These are phyloP conservation scores for Monilinia fructigena DNA, from an alignment of 2,329 filamentous ascomycete species.

Conservation along the genomic window DNA sequence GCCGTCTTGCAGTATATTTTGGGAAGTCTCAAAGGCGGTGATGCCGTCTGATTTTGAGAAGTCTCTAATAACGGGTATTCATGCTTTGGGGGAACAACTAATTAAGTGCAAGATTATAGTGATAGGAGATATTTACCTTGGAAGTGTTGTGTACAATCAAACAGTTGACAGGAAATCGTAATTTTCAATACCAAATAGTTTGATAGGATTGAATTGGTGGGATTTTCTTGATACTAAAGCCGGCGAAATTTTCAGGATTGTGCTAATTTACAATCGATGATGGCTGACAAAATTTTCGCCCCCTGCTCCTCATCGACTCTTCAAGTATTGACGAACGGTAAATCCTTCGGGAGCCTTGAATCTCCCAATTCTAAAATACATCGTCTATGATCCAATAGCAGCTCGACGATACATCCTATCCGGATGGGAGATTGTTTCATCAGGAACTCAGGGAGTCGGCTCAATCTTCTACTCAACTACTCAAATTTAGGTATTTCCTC, in stretches of 20 bases:
- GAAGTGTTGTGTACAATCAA: neutral
- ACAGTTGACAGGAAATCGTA: neutral
- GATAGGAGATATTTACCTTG: neutral
- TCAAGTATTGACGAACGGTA: neutral
- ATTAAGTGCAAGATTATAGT: neutral
- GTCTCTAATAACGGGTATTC: neutral
- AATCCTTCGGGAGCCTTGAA: constrained; percentile 16
- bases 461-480: neutral
- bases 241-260: neutral
- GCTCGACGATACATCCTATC: neutral
- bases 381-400: neutral
- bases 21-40: neutral
- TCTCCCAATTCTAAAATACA: neutral
- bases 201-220: neutral
- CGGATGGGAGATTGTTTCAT: neutral
- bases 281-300: constrained; percentile 9
- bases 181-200: neutral
- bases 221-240: neutral
- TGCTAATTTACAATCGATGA: neutral
- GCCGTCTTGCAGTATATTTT: neutral
- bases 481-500: neutral
- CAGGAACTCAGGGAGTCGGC: neutral
- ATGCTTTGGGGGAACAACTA: neutral
- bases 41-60: no score
- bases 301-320: neutral